A percentile compares a stretch with the other conserved stretches of the same genome.
Evolutionary conservation across 208 protist species (phyloP).

Genomic region (Hexamita inflata): DNA sequence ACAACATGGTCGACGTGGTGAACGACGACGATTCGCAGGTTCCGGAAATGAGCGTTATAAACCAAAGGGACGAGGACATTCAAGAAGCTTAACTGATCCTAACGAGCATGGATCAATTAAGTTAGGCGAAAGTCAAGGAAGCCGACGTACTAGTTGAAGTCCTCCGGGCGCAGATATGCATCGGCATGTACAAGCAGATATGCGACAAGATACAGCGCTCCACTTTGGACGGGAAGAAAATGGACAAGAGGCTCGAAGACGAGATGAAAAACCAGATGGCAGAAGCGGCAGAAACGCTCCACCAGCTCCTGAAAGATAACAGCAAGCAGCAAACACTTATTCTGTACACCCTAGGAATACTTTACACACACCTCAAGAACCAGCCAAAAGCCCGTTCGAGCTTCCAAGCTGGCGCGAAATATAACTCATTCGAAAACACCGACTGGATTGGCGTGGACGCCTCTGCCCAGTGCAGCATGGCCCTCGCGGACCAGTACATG

Average conservation of each 20-base stretch:
- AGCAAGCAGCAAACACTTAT: background rate
- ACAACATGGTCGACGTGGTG: background rate
- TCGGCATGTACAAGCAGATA: background rate
- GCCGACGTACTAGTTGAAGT: background rate
- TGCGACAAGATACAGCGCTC: background rate
- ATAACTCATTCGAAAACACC: background rate
- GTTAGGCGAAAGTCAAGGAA: background rate
- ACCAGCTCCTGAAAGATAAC: background rate
- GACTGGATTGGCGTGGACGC: constrained; percentile 7
- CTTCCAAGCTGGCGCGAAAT: background rate
- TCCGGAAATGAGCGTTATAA: background rate
- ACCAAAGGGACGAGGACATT: background rate
- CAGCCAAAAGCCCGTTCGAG: background rate
- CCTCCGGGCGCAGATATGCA: background rate
- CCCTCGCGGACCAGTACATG: constrained; percentile 7
- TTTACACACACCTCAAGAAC: constrained; percentile 18
- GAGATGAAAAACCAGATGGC: background rate
- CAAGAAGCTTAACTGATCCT: background rate
- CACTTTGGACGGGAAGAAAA: constrained; percentile 9
- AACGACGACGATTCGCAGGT: background rate
- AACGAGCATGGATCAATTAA: background rate
- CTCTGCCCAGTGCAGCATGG: background rate
- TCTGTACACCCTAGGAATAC: background rate
- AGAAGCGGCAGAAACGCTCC: background rate
- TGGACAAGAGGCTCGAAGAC: background rate